Base-by-base conservation (phyloP, 108 stramenopile species). In the Nannochloropsis salina region DNA sequence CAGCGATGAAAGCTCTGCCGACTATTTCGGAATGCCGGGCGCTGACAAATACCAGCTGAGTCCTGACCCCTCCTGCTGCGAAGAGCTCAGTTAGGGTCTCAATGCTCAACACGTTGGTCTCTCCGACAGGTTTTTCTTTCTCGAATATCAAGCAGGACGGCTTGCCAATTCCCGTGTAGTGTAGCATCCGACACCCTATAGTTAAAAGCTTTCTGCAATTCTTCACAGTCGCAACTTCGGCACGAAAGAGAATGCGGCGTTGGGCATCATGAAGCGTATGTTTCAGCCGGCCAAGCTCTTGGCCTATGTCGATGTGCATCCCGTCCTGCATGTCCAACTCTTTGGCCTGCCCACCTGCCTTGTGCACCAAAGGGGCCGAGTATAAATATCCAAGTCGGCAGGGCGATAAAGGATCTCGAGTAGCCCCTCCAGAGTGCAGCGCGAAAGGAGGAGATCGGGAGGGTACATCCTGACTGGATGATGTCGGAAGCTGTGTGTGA, bases 21-120 rank as follows among this genome's bases (percentile, higher is more conserved):
- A 93, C 94, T 31, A 91, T 44, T 15, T 91, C 92, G n/a, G 93
- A 94, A 85, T 95, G 92, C 88, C 97, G 96, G 2, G 97, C 95
- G 22, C 94, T 96, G 9, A 97, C 95, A 85, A 97, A 96, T n/a
- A 95, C 96, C 87, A 97, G 94, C 85, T 96, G 45, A 82, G 21
- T 87, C 45, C 79, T 20, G 2, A 87, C 87, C 4, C 87, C 87
- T 22, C 87, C 87, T 15, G 87, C 87, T 31, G 83, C 80, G 12
- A 87, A 87, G 43, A 87, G 87, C 42, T 80, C 82, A 10, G 83
- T 81, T 20, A 87, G 87, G 5, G 43, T 45, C 31, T 80, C 44
- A 83, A 87, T 83, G 80, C 85, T 79, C 82, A 80, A 40, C 20
- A 82, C n/a, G 20, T 21, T 5, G 8, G 80, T 9, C 84, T 84